Evolutionary conservation across 139 green algal species (phyloP), one percentile per base, ranked within the genome.

Genomic region (Chlamydomonas sphaeroides): DNA sequence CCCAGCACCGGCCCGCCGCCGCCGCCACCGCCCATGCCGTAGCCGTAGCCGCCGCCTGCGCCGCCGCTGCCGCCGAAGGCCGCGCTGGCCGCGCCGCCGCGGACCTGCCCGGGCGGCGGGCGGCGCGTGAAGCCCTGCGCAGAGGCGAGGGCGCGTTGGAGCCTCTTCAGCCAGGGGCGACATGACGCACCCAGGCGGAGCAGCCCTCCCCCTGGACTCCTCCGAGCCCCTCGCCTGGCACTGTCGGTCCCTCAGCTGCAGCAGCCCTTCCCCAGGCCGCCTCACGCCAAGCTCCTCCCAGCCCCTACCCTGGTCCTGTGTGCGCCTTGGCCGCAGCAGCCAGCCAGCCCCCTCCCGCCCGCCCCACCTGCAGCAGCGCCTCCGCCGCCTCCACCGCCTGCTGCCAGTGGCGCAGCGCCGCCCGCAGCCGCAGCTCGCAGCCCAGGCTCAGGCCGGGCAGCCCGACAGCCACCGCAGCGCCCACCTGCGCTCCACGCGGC

Each of bases 361-460:
- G 14, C 11, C 45, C 45, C 45, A 53, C 45, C 45, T 26, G 35
- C 59, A 80, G 41, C n/a, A 66, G 23, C 36, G 74, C 63, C 5
- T 86, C 80, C 39, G 69, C 68, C 38, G 61, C 68, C 59, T 78
- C 49, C 77, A 84, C 76, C 36, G 74, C 80, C 71, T 76, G 62
- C 63, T 71, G 80, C 80, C 80, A 86, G 49, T 86, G 70, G 25
- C 61, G 45, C 70, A 86, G 45, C 21, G 28, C 18, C 14, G 48
- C 23, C 15, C 80, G 80, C 61, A 86, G 80, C 18, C 71, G 69
- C 39, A 79, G 69, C 62, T 86, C 70, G 5, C 48, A 56, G 7
- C 33, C 36, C 36, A 86, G 71, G 17, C 25, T 77, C 26, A 86
- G 53, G 17, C 80, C 80, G 25, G 77, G 87, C 62, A 91, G 84